phyloP scores from a whole-genome alignment of 106 monocot species.

The Dendrobium nobile region DNA sequence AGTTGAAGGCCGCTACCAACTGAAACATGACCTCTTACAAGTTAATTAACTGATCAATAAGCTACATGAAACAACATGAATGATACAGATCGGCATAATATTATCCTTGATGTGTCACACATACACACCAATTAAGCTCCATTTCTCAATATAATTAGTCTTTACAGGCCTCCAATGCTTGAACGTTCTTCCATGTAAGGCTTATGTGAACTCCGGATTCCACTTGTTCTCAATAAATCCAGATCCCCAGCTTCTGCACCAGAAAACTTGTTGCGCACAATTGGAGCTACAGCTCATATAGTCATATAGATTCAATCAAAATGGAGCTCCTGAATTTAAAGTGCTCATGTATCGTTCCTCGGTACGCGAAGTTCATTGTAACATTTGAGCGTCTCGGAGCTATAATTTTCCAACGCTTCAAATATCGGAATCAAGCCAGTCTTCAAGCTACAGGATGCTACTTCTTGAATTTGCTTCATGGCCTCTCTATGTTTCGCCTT shows the following conservation, averaged over 20 bases:
- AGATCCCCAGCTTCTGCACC: no score
- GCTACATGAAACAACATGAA: not conserved
- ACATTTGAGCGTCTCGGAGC: conserved; percentile 41
- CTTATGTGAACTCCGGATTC: no score
- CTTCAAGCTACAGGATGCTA: conserved; percentile 40
- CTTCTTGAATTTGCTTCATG: conserved; percentile 42
- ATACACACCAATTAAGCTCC: no score
- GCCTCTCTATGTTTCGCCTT: conserved; percentile 46
- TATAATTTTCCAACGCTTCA: conserved; percentile 48
- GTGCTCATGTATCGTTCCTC: not conserved
- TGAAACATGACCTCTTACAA: not conserved
- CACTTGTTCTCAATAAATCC: no score
- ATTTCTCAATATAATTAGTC: not conserved
- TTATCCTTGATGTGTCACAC: no score
- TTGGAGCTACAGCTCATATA: no score
- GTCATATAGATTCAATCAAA: no score
- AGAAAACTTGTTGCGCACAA: no score
- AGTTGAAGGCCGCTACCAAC: no score
- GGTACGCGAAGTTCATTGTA: conserved; percentile 48
- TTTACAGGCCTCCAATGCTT: not conserved
- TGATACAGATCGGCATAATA: not conserved
- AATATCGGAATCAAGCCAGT: conserved; percentile 60
- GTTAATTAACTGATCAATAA: not conserved
- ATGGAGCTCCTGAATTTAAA: not conserved
- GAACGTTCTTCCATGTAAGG: not conserved